A percentile compares a stretch with the other conserved stretches of the same genome.
phyloP scores from a whole-genome alignment of 129 eudicot genomes.

The Lactuca sativa region DNA sequence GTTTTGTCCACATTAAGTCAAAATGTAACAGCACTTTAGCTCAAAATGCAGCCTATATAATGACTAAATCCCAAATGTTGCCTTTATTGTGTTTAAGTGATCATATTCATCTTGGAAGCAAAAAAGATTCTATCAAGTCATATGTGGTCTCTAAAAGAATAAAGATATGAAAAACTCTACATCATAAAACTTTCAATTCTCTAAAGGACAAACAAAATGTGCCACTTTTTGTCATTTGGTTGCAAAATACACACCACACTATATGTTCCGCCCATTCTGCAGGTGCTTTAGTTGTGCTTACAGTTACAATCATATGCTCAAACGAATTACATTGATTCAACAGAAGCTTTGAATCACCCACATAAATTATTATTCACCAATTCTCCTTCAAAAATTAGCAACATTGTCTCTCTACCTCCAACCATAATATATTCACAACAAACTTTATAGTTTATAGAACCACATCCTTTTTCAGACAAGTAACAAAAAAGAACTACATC shows the following conservation, averaged over 20 bases:
- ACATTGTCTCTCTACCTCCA: background rate
- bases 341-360: slow-evolving; percentile 14
- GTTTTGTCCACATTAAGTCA: too few relatives aligned
- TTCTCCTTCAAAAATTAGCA: slow-evolving; percentile 8
- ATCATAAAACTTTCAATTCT: too few relatives aligned
- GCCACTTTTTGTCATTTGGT: background rate
- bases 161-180: background rate
- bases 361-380: background rate
- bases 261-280: slow-evolving; percentile 4
- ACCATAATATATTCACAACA: background rate
- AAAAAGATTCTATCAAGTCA: background rate
- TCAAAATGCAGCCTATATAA: too few relatives aligned
- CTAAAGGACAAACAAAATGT: too few relatives aligned
- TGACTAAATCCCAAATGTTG: too few relatives aligned
- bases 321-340: background rate
- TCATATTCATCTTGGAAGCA: slow-evolving; percentile 1
- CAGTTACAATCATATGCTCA: background rate
- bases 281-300: background rate
- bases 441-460: slow-evolving; percentile 1
- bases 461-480: background rate
- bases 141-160: background rate
- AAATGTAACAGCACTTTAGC: too few relatives aligned
- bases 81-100: background rate
- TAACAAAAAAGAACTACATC: background rate
- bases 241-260: slow-evolving; percentile 8